These are phyloP conservation scores for Phytopythium aichiense DNA, from an alignment of 352 stramenopile genomes.

Conservation along the genomic window DNA sequence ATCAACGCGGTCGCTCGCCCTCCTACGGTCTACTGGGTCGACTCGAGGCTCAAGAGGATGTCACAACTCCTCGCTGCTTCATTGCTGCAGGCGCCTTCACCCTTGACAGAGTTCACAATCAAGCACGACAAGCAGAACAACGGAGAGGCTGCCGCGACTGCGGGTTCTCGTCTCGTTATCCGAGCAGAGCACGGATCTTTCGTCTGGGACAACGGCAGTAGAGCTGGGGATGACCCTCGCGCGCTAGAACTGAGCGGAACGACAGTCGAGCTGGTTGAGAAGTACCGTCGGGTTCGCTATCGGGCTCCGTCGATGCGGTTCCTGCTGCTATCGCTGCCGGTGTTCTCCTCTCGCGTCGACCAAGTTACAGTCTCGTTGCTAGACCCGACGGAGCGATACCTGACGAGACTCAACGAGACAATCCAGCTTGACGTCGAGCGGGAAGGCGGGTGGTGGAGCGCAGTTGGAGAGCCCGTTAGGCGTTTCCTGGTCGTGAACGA, in stretches of 20 bases:
- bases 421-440: neutral
- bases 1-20: neutral
- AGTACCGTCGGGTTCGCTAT: neutral
- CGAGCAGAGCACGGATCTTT: neutral
- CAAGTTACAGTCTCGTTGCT: neutral
- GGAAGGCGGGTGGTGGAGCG: neutral
- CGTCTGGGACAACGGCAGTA: neutral
- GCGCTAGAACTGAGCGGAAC: neutral
- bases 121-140: neutral
- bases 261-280: neutral
- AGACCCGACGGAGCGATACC: neutral
- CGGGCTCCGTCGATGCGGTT: neutral
- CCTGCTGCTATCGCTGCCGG: neutral
- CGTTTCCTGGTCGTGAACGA: conserved; percentile 12
- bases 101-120: neutral
- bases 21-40: neutral
- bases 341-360: neutral
- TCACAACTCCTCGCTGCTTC: neutral
- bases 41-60: neutral
- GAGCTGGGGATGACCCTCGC: neutral
- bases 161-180: neutral
- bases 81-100: neutral
- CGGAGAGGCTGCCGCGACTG: neutral
- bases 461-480: neutral
- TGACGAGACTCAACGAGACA: neutral